phyloP scores from a whole-genome alignment of 2,329 filamentous ascomycete genomes.

The Decorospora gaudefroyi region DNA sequence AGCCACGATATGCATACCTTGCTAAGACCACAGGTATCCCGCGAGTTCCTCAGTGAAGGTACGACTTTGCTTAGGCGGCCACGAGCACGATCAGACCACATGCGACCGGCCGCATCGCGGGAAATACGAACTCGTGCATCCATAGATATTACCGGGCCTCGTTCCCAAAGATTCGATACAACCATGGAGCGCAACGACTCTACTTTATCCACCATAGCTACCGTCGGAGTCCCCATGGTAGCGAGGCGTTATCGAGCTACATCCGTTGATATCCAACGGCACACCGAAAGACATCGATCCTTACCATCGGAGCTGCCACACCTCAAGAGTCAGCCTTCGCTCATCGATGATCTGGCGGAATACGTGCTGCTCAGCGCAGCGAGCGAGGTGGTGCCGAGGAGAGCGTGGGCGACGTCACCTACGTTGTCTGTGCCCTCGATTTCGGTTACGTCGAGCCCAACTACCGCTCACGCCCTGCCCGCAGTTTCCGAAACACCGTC shows the following conservation, averaged over 20 bases:
- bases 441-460: conserved; percentile 8
- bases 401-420: conserved; percentile 3
- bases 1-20: conserved; percentile 17
- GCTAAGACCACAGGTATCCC: conserved; percentile 2
- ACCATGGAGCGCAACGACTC: conserved; percentile 27
- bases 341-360: conserved; percentile 31
- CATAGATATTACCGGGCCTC: conserved; percentile 2
- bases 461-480: background rate
- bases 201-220: conserved; percentile 18
- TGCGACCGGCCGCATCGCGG: background rate
- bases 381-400: conserved; percentile 8
- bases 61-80: conserved; percentile 1
- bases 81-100: conserved; percentile 6
- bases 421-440: conserved; percentile 3
- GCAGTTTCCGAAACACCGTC: background rate
- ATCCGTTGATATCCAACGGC: conserved; percentile 22
- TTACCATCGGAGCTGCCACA: conserved; percentile 26
- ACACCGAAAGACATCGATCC: conserved; percentile 20
- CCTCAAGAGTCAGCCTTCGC: conserved; percentile 26
- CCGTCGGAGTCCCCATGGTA: conserved; percentile 18
- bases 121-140: conserved; percentile 1
- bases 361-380: conserved; percentile 23
- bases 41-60: background rate
- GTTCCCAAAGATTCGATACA: conserved; percentile 20
- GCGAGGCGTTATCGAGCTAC: conserved; percentile 26